Evolutionary conservation across 495 filamentous ascomycete species (phyloP), one percentile per base, ranked within the genome.

Genomic region (Arthonia radiata): DNA sequence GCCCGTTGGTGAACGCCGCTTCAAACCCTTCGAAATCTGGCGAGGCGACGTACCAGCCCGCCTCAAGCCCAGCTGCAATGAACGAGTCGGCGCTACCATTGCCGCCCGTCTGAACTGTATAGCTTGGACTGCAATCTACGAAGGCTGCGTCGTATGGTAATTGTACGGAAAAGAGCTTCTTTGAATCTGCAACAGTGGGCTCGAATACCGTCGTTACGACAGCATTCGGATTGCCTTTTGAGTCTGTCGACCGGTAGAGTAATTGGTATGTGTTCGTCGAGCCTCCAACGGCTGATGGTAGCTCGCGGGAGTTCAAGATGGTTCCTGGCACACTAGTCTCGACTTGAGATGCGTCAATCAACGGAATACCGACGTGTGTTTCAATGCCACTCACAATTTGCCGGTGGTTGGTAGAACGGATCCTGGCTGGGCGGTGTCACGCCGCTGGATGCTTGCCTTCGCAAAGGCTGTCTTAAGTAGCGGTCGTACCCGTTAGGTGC

Each of bases 1-100:
- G n/a, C 6, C 31, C 31, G 8, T 18, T 5, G 8, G 23, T 18
- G 16, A 28, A 32, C 9, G 25, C 31, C 13, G 31, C 31, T 2
- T 28, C 23, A n/a, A 15, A 17, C 9, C 24, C 24, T 21, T 32
- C 31, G 13, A 19, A 32, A 15, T 32, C 31, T 8, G 31, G 31
- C 6, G 26, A 5, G 15, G 26, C 28, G 24, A 32, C 25, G 5
- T 19, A 13, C 31, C 31, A 32, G 4, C 31, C 31, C 9, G 11
- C 6, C 6, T 6, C 19, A 22, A 22, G 19, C n/a, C n/a, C n/a
- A 22, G 19, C 19, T 6, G 19, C 19, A 6, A 22, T 22, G 11
- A 22, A 22, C 11, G 7, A 6, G 19, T 22, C 19, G 11, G 22
- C 26, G 19, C 6, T 6, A 11, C 11, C 7, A 7, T n/a, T 18